A percentile compares a stretch with the other conserved stretches of the same genome.
phyloP scores from a whole-genome alignment of 495 filamentous ascomycete species.

The Penicillium turbatum region DNA sequence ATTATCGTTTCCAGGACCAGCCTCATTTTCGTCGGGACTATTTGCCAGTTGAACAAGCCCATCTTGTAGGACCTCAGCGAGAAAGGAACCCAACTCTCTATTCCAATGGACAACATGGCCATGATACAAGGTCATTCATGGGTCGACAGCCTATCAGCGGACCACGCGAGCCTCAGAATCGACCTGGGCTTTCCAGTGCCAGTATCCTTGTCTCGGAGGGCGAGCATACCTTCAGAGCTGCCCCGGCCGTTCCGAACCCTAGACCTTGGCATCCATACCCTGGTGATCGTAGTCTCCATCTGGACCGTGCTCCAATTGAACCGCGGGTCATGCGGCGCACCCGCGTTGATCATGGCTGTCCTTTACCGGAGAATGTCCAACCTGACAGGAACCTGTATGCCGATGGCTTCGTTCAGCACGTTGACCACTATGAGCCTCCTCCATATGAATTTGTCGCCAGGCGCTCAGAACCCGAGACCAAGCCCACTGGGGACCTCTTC shows the following conservation, averaged over 20 bases:
- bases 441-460: constrained; percentile 21
- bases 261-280: constrained; percentile 16
- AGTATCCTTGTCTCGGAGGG: constrained; percentile 15
- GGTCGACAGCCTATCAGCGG: constrained; percentile 18
- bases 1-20: constrained; percentile 18
- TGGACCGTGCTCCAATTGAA: constrained; percentile 9
- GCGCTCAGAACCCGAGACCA: constrained; percentile 13
- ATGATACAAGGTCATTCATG: constrained; percentile 13
- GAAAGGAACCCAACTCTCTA: constrained; percentile 13
- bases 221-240: constrained; percentile 16
- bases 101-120: constrained; percentile 7
- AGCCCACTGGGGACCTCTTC: constrained; percentile 11
- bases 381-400: constrained; percentile 31
- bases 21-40: constrained; percentile 24
- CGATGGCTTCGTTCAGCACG: constrained; percentile 36
- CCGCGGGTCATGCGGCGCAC: constrained; percentile 9
- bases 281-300: constrained; percentile 20
- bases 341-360: constrained; percentile 14
- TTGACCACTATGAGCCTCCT: constrained; percentile 29
- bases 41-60: constrained; percentile 16
- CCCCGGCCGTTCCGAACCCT: constrained; percentile 7
- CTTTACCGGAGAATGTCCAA: constrained; percentile 14
- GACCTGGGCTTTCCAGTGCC: constrained; percentile 10
- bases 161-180: constrained; percentile 10
- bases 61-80: constrained; percentile 14